Evolutionary conservation across 768 basidiomycete genomes (phyloP), one percentile per base, ranked within the genome.

Genomic region (Trametes gibbosa): DNA sequence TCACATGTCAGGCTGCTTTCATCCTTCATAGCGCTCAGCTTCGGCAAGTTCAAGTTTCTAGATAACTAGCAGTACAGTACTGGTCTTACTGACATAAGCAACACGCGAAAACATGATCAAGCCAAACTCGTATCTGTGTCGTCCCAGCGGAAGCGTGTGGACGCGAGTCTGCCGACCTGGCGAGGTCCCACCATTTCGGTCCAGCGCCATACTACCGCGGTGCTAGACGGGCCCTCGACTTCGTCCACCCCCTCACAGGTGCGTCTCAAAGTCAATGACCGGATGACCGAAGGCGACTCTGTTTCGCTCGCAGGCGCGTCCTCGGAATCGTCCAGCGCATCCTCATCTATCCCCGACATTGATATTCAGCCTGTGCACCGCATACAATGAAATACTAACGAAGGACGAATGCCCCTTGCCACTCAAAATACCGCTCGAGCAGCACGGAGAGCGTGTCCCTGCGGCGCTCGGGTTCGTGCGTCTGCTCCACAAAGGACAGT

Each of bases 361-460:
- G 16, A 21, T 5, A 3, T 10, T 54, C 41, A 6, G 37, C 34
- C 34, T 37, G 46, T 5, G 17, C 24, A 7, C 35, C 12, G 42
- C 42, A 51, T 24, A 35, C 32, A 27, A 58, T 24, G 5, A 2
- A 29, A 14, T 14, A 62, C 67, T 23, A 42, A 83, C 84, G 74
- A 67, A 78, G 68, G 52, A 77, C 76, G 34, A 82, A 76, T 19
- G 73, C 67, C 1, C 76, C 80, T 4, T 76, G 66, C 70, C 81
- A 75, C 46, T 86, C 79, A 56, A 88, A 86, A 64, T 82, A 86
- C 58, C 78, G 81, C 65, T 81, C 72, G 2, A 76, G 74, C 19
- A 82, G 73, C 3, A 69, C 69, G 16, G 2, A 79, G 75, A 34
- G 73, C 59, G 63, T 79, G 76, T 35, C 71, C 37, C 65, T 60